Conservation (phyloP, 2,329 filamentous ascomycete genomes). For the Lachnellula suecica region DNA sequence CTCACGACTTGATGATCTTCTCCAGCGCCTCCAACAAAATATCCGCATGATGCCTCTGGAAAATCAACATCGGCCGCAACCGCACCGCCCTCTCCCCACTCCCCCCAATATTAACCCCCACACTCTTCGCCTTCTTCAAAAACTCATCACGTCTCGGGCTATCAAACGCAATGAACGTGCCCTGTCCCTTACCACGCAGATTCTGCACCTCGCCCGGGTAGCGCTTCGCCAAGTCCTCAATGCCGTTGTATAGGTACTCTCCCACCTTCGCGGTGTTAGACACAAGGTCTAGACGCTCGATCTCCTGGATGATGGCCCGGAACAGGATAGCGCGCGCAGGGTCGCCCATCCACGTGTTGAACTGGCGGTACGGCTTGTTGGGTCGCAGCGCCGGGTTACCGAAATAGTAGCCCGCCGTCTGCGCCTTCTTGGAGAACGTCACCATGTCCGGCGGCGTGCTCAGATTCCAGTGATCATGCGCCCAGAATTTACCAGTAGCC, state of each 20-base stretch:
- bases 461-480: constrained; percentile 81
- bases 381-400: constrained; percentile 72
- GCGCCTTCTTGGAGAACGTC: constrained; percentile 87
- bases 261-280: constrained; percentile 61
- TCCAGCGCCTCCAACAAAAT: constrained; percentile 77
- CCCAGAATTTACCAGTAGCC: constrained; percentile 87
- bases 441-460: constrained; percentile 75
- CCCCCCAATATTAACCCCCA: constrained; percentile 79
- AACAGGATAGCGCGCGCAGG: constrained; percentile 75
- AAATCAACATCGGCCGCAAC: constrained; percentile 78
- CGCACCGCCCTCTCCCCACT: constrained; percentile 68
- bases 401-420: constrained; percentile 82
- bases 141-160: constrained; percentile 68
- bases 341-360: constrained; percentile 88
- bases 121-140: constrained; percentile 66
- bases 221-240: constrained; percentile 60
- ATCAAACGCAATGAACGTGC: constrained; percentile 80
- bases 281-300: constrained; percentile 67
- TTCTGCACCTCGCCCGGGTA: constrained; percentile 72
- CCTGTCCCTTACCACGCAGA: constrained; percentile 74
- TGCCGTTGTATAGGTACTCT: constrained; percentile 64
- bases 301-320: constrained; percentile 75
- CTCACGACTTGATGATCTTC: constrained; percentile 41
- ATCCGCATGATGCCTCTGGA: constrained; percentile 87
- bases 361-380: constrained; percentile 82